phyloP scores from a whole-genome alignment of 805 yeast genomes.

The Blastobotrys americana region DNA sequence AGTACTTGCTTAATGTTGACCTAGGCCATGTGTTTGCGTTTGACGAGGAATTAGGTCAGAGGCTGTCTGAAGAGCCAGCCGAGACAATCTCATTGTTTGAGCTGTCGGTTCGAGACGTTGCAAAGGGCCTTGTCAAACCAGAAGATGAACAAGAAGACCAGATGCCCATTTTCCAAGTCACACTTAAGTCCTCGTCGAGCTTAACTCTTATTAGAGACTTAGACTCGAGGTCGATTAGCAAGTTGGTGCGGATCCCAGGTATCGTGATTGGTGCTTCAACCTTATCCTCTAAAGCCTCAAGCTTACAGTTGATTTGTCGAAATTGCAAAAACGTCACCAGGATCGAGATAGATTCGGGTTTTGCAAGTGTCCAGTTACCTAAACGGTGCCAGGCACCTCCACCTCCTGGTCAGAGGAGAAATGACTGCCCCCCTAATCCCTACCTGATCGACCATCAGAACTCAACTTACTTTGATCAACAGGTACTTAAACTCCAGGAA shows the following conservation, averaged over 20 bases:
- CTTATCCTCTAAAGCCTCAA: slow-evolving; percentile 77
- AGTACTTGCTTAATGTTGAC: slow-evolving; percentile 65
- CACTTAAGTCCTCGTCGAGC: slow-evolving; percentile 64
- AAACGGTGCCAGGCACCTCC: slow-evolving; percentile 52
- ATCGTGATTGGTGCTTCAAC: slow-evolving; percentile 89
- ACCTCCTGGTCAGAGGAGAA: slow-evolving; percentile 40
- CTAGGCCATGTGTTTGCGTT: slow-evolving; percentile 79
- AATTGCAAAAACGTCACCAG: slow-evolving; percentile 75
- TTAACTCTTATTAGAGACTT: slow-evolving; percentile 70
- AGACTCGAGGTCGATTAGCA: slow-evolving; percentile 81
- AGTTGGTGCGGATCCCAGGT: slow-evolving; percentile 86
- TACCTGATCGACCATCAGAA: slow-evolving; percentile 90
- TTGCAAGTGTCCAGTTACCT: slow-evolving; percentile 65
- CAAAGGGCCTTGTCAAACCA: slow-evolving; percentile 48
- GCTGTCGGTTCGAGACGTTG: slow-evolving; percentile 51
- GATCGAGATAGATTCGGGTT: slow-evolving; percentile 55
- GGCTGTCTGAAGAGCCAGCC: slow-evolving; percentile 75
- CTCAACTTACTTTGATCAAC: slow-evolving; percentile 92
- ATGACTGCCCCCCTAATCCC: slow-evolving; percentile 80
- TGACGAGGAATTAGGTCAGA: slow-evolving; percentile 83
- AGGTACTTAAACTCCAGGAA: slow-evolving; percentile 86
- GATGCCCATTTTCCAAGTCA: slow-evolving; percentile 79
- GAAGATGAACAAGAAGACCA: slow-evolving; percentile 35
- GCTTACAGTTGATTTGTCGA: slow-evolving; percentile 77
- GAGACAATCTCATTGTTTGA: slow-evolving; percentile 85